Evolutionary conservation across 192 early-diverging fungal genomes (phyloP).

Genomic region (Gaertneriomyces semiglobifer): DNA sequence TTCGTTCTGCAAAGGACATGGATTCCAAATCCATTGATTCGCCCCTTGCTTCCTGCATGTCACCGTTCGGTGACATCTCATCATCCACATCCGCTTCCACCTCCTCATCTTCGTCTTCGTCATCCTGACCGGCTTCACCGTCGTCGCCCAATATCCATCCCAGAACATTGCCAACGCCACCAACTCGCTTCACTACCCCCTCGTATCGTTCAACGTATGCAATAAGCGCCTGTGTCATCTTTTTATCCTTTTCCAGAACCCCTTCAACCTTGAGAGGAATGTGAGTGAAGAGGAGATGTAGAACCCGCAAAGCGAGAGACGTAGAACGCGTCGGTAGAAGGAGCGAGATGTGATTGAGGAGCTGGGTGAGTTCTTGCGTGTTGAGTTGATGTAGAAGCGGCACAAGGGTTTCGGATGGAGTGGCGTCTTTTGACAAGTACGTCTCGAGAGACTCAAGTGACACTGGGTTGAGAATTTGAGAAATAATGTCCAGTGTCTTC

Average conservation of each 20-base stretch:
- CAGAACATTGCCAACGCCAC: constrained; percentile 85
- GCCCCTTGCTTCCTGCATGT: too few species aligned
- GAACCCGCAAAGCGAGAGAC: constrained; percentile 72
- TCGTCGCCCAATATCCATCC: constrained; percentile 68
- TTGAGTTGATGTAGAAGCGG: constrained; percentile 48
- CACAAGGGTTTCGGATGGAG: constrained; percentile 68
- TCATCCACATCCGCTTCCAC: neutral
- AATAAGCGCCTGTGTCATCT: constrained; percentile 75
- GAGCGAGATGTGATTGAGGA: constrained; percentile 80
- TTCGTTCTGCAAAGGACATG: neutral
- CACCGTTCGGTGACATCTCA: neutral
- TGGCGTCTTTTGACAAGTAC: constrained; percentile 41
- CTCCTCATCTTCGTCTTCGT: constrained; percentile 6
- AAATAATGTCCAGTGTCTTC: too few species aligned
- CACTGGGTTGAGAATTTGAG: constrained; percentile 71
- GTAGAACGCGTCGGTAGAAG: constrained; percentile 87
- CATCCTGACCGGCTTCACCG: neutral
- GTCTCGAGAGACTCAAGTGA: constrained; percentile 7
- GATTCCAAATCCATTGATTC: neutral
- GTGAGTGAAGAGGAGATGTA: constrained; percentile 71
- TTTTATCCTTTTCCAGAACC: constrained; percentile 76
- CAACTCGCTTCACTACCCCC: constrained; percentile 72
- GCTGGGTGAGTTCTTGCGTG: constrained; percentile 61
- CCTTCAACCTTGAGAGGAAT: constrained; percentile 67
- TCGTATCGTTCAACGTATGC: constrained; percentile 94